A percentile compares a stretch with the other conserved stretches of the same genome.
These are phyloP conservation scores for Cucurbita ficifolia DNA, from an alignment of 306 rosid species.

Conservation along the genomic window DNA sequence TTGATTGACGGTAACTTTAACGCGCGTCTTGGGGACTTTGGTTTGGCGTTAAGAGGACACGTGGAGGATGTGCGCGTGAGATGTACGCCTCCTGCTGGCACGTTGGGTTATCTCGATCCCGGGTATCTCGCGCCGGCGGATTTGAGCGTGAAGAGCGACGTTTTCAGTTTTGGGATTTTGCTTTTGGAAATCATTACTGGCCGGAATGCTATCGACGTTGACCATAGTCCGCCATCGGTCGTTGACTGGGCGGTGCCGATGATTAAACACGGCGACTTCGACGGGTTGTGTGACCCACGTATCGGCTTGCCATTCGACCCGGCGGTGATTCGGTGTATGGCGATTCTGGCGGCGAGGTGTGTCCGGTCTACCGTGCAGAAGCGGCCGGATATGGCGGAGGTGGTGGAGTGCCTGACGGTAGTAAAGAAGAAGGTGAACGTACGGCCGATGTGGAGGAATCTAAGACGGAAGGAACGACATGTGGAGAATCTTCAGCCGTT, in stretches of 20 bases:
- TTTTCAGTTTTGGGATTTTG: slow-evolving; percentile 82
- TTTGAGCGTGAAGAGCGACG: slow-evolving; percentile 75
- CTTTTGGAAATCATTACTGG: slow-evolving; percentile 70
- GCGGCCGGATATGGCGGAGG: slow-evolving; percentile 69
- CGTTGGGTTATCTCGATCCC: slow-evolving; percentile 85
- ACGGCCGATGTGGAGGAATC: slow-evolving; percentile 10
- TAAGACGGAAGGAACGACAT: slow-evolving; percentile 1
- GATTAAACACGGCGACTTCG: slow-evolving; percentile 29
- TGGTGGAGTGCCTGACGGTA: slow-evolving; percentile 36
- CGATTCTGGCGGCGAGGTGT: slow-evolving; percentile 55
- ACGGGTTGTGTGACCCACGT: slow-evolving; percentile 38
- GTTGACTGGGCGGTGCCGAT: slow-evolving; percentile 87
- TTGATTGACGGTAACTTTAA: slow-evolving; percentile 37
- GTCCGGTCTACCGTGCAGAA: slow-evolving; percentile 55
- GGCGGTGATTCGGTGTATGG: slow-evolving; percentile 20
- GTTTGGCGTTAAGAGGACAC: slow-evolving; percentile 64
- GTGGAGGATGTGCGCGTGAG: slow-evolving; percentile 73
- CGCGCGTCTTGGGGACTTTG: slow-evolving; percentile 82
- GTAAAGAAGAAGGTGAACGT: slow-evolving; percentile 19
- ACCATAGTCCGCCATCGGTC: slow-evolving; percentile 70
- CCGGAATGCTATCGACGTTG: slow-evolving; percentile 69
- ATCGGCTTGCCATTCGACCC: slow-evolving; percentile 33
- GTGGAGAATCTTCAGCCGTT: slow-evolving; percentile 3
- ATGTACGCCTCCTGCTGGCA: slow-evolving; percentile 91
- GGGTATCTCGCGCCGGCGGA: slow-evolving; percentile 76